Conservation (phyloP, 176 grass and related monocot species). For the Ananas comosus region DNA sequence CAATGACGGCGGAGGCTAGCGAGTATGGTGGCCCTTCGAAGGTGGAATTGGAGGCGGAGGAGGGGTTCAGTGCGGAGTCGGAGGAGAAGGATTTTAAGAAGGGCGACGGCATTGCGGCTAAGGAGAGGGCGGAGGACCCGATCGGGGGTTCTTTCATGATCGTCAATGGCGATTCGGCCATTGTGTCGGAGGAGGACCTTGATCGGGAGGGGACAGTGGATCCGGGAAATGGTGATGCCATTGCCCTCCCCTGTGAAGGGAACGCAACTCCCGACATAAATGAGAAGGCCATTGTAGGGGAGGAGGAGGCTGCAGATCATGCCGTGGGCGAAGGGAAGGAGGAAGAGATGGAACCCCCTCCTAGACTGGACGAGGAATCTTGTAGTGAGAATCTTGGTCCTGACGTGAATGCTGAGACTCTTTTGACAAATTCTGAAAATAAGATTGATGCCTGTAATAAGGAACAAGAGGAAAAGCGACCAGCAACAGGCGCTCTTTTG, state of each 20-base stretch:
- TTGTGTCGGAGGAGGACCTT: slow-evolving; percentile 23
- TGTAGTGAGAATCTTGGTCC: not conserved
- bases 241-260: not conserved
- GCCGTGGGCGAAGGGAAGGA: not conserved
- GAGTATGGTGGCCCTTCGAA: slow-evolving; percentile 26
- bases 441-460: not conserved
- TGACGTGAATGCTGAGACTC: slow-evolving; percentile 13
- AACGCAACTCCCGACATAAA: not conserved
- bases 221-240: not conserved
- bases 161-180: slow-evolving; percentile 41
- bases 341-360: slow-evolving; percentile 2
- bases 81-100: slow-evolving; percentile 4
- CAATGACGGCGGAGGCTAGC: slow-evolving; percentile 50
- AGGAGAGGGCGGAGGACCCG: slow-evolving; percentile 31
- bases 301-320: slow-evolving; percentile 7
- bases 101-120: slow-evolving; percentile 3
- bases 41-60: slow-evolving; percentile 33
- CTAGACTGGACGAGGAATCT: slow-evolving; percentile 6
- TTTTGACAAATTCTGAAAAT: not conserved
- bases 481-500: not conserved
- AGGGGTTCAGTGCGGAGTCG: not conserved
- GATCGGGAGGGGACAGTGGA: slow-evolving; percentile 11
- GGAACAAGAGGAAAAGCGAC: not conserved
- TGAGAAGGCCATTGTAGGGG: not conserved
- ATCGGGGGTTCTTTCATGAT: slow-evolving; percentile 36